Percentiles rank a stretch among this genome's conserved stretches.
Conservation (phyloP, 148 eudicot genomes). For the Amaranthus hypochondriacus region DNA sequence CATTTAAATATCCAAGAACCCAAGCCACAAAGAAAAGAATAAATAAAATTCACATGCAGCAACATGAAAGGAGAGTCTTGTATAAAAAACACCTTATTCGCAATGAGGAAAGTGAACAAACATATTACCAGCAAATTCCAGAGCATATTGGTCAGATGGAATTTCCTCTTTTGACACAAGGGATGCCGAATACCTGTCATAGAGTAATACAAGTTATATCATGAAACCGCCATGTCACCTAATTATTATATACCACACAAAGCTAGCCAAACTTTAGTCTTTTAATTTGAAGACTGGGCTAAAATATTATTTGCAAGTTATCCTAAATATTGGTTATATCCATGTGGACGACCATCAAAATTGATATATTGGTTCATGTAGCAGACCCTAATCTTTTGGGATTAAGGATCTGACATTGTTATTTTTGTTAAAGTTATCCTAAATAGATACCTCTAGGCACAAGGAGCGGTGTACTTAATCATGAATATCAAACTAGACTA, state of each 20-base stretch:
- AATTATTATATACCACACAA: neutral
- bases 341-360: too few species aligned
- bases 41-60: neutral
- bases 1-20: neutral
- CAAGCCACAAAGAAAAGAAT: neutral
- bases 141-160: conserved; percentile 70
- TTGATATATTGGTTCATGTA: too few species aligned
- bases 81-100: neutral
- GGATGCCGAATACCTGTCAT: conserved; percentile 74
- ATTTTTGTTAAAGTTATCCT: neutral
- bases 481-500: neutral
- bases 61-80: neutral
- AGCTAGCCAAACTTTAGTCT: neutral
- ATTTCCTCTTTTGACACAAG: conserved; percentile 65
- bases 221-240: neutral
- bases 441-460: neutral
- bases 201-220: neutral
- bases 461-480: neutral
- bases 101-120: conserved; percentile 1
- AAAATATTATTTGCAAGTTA: neutral
- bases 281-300: neutral
- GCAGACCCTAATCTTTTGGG: too few species aligned
- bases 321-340: neutral
- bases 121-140: conserved; percentile 68
- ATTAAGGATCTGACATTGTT: too few species aligned